Conservation (phyloP, 441 rosid genomes). For the Pelargonium australe region DNA sequence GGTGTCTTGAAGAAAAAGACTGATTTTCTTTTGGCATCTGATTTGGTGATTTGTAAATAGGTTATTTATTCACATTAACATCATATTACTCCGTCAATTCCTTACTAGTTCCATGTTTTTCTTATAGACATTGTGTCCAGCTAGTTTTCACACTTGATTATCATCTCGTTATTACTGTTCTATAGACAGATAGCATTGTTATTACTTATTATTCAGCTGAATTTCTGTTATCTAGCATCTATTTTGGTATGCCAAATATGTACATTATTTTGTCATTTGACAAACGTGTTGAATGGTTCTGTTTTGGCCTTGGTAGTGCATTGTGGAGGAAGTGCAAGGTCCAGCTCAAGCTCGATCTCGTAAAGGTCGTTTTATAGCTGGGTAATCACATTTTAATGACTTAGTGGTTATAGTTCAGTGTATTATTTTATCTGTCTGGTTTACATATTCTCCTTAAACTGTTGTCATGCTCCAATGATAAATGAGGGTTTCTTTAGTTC, state of each 20-base stretch:
- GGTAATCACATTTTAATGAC: constrained; percentile 42
- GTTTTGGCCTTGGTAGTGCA: constrained; percentile 53
- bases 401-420: constrained; percentile 11
- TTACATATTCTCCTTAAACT: neutral
- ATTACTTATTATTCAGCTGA: neutral
- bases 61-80: no score
- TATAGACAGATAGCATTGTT: neutral
- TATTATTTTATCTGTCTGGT: neutral
- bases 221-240: constrained; percentile 8
- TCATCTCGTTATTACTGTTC: neutral
- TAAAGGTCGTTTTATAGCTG: constrained; percentile 91
- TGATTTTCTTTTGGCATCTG: no score
- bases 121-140: neutral
- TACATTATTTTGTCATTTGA: neutral
- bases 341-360: constrained; percentile 95
- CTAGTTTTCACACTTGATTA: neutral
- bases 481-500: neutral
- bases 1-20: no score
- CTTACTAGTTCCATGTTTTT: neutral
- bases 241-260: neutral
- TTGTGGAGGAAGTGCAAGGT: constrained; percentile 97
- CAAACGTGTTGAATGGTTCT: constrained; percentile 13
- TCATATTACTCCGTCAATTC: neutral
- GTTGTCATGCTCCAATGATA: neutral
- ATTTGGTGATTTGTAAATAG: no score